Conservation (phyloP, 2,329 filamentous ascomycete species). For the Botrytis hyacinthi region DNA sequence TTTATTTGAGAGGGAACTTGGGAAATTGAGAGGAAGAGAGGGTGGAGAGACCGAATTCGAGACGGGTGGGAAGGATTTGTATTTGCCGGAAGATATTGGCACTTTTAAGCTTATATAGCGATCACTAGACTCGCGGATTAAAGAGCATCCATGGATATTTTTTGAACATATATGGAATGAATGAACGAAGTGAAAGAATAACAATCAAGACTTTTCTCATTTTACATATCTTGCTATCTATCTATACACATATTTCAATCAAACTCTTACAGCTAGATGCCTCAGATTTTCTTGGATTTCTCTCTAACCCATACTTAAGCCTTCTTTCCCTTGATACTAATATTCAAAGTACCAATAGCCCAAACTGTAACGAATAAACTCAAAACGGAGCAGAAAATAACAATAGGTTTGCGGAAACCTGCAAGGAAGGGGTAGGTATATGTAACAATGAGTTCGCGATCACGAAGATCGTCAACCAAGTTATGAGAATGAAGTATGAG, state of each 20-base stretch:
- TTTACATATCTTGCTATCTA: conserved; percentile 14
- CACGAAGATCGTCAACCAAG: conserved; percentile 84
- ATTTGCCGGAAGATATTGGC: not conserved
- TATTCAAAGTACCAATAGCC: conserved; percentile 56
- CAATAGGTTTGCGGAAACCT: conserved; percentile 79
- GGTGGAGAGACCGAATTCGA: not conserved
- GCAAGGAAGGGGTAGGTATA: conserved; percentile 80
- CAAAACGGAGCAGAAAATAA: conserved; percentile 72
- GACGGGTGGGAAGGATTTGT: not conserved
- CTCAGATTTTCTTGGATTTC: not conserved
- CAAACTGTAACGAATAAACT: conserved; percentile 73
- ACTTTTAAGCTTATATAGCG: not conserved
- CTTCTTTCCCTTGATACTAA: conserved; percentile 34
- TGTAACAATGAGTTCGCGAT: conserved; percentile 77
- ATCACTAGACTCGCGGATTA: not conserved
- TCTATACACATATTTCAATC: conserved; percentile 6
- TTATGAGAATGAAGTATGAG: conserved; percentile 80
- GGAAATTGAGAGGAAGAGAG: not conserved
- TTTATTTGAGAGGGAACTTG: not conserved
- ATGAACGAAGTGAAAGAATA: not conserved
- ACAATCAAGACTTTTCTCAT: conserved; percentile 4
- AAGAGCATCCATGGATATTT: not conserved
- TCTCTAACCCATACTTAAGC: not conserved
- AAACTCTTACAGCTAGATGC: not conserved
- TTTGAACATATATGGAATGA: not conserved